Percentiles rank a stretch among this genome's conserved stretches.
Conservation (phyloP, 176 grass and related monocot species). For the Oryza rufipogon region DNA sequence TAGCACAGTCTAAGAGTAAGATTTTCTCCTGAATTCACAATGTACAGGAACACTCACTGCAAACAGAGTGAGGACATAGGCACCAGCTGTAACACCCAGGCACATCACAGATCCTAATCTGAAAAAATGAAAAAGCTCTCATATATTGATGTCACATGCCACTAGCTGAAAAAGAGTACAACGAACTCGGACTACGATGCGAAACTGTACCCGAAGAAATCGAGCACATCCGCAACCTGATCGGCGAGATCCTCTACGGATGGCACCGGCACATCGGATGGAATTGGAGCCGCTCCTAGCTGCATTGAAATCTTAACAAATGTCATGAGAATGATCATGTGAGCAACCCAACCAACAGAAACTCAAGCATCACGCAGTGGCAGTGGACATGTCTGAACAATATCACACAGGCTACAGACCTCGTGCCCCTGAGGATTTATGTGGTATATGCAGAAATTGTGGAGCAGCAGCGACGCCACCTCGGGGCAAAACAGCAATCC, state of each 20-base stretch:
- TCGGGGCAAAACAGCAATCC: conserved; percentile 84
- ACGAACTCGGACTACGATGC: not conserved
- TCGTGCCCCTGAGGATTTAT: conserved; percentile 89
- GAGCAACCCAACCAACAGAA: conserved; percentile 17
- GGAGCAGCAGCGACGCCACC: conserved; percentile 64
- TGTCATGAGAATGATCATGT: conserved; percentile 29
- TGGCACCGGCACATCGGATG: conserved; percentile 55
- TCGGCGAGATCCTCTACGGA: conserved; percentile 79
- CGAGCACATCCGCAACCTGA: conserved; percentile 76
- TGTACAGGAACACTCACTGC: conserved; percentile 51
- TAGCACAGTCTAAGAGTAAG: not conserved
- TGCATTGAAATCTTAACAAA: conserved; percentile 45
- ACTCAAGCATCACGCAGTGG: not conserved
- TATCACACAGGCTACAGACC: conserved; percentile 43
- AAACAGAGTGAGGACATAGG: conserved; percentile 89
- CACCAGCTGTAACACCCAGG: conserved; percentile 87
- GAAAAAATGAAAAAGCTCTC: not conserved
- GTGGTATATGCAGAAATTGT: conserved; percentile 91
- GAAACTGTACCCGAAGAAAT: conserved; percentile 76
- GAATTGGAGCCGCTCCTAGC: conserved; percentile 77
- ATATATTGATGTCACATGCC: not conserved
- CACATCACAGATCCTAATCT: conserved; percentile 92
- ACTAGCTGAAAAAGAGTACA: not conserved
- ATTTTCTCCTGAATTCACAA: not conserved
- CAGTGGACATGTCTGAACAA: not conserved